Percentiles rank a stretch among this genome's conserved stretches.
Conservation (phyloP, 2,329 filamentous ascomycete species). For the Penicillium sp. region DNA sequence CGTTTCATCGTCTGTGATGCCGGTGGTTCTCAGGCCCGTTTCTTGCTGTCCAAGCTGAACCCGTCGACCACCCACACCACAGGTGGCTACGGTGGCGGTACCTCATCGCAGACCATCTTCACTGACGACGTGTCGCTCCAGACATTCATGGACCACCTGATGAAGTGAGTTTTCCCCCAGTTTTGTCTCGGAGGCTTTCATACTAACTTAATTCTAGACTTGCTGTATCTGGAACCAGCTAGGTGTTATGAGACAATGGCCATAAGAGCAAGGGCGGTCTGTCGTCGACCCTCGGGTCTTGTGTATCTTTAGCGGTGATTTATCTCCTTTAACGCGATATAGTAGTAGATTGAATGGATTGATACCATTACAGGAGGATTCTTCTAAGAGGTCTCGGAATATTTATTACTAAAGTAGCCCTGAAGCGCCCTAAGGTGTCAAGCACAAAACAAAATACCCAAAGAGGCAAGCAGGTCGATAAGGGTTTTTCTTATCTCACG, state of each 20-base stretch:
- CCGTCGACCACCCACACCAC: constrained; percentile 95
- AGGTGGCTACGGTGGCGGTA: constrained; percentile 83
- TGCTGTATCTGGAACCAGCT: constrained; percentile 52
- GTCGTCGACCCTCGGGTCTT: constrained; percentile 33
- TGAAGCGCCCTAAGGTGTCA: not conserved
- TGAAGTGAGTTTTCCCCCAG: constrained; percentile 70
- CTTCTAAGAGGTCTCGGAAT: not conserved
- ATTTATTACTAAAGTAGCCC: not conserved
- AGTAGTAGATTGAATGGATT: constrained; percentile 34
- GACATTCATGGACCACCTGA: constrained; percentile 99
- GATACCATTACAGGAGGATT: constrained; percentile 18
- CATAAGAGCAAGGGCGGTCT: constrained; percentile 34
- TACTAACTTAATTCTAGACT: constrained; percentile 41
- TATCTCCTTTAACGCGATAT: constrained; percentile 28
- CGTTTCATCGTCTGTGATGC: constrained; percentile 98
- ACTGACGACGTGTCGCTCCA: constrained; percentile 97
- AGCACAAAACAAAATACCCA: constrained; percentile 11
- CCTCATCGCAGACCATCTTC: constrained; percentile 95
- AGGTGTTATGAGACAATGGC: constrained; percentile 34
- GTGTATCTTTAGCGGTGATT: constrained; percentile 45
- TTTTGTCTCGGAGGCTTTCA: not conserved
- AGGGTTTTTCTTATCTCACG: constrained; percentile 6
- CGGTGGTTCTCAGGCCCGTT: constrained; percentile 96
- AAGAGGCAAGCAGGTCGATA: constrained; percentile 1
- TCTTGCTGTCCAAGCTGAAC: constrained; percentile 94